phyloP scores from a whole-genome alignment of 805 yeast species.

The Wickerhamomyces chaumierensis region DNA sequence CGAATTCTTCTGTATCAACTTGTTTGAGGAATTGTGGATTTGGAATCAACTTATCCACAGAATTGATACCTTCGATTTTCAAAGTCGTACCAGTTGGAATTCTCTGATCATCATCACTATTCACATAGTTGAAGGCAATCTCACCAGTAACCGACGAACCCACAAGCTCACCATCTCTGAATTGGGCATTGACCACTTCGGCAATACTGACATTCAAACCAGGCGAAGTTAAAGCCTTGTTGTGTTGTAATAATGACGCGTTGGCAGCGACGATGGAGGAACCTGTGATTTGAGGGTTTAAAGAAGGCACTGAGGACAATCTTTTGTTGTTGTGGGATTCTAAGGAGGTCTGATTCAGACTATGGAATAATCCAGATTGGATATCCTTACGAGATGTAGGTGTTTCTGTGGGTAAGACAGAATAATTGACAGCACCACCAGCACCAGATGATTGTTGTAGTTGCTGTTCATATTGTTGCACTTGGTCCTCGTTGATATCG shows the following conservation, averaged over 20 bases:
- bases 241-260: conserved; percentile 32
- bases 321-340: conserved; percentile 18
- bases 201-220: conserved; percentile 78
- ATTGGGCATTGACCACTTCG: conserved; percentile 71
- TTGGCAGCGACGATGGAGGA: conserved; percentile 24
- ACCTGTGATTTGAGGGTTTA: conserved; percentile 34
- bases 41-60: conserved; percentile 34
- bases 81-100: conserved; percentile 33
- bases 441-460: no score
- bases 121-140: conserved; percentile 60
- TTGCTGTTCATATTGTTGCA: conserved; percentile 11
- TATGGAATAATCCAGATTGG: conserved; percentile 35
- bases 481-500: conserved; percentile 22
- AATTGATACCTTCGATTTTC: conserved; percentile 29
- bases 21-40: conserved; percentile 45
- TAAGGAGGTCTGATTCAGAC: conserved; percentile 26
- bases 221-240: conserved; percentile 27
- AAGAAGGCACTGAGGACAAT: conserved; percentile 16
- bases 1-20: conserved; percentile 30
- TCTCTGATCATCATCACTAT: no score
- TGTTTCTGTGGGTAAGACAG: conserved; percentile 7
- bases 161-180: conserved; percentile 51
- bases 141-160: conserved; percentile 72
- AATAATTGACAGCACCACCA: conserved; percentile 5
- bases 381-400: conserved; percentile 24